Conservation (phyloP, 805 yeast species). For the Lachancea nothofagi region DNA sequence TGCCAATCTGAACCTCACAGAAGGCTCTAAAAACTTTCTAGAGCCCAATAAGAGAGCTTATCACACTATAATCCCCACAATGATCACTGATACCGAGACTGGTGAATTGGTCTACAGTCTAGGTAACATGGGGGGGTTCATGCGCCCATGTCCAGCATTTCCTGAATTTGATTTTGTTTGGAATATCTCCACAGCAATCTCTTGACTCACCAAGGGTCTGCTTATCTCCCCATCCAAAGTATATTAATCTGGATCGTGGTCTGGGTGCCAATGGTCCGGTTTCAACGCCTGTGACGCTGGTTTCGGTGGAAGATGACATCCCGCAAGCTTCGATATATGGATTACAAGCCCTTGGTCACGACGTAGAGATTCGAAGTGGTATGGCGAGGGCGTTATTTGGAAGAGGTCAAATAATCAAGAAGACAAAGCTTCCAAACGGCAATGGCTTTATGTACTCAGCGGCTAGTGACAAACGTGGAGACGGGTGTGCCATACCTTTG, state of each 20-base stretch:
- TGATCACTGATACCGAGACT: slow-evolving; percentile 47
- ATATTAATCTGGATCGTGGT: slow-evolving; percentile 43
- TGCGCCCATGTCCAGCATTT: slow-evolving; percentile 81
- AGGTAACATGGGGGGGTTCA: slow-evolving; percentile 84
- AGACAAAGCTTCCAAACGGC: slow-evolving; percentile 31
- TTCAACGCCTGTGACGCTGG: slow-evolving; percentile 51
- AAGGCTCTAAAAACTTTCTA: slow-evolving; percentile 51
- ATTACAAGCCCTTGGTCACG: slow-evolving; percentile 53
- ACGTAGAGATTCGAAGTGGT: slow-evolving; percentile 40
- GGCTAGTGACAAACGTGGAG: slow-evolving; percentile 82
- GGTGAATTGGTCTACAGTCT: slow-evolving; percentile 57
- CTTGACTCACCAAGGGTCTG: slow-evolving; percentile 72
- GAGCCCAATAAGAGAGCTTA: slow-evolving; percentile 71
- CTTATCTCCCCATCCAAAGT: slow-evolving; percentile 46
- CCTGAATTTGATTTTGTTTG: slow-evolving; percentile 57
- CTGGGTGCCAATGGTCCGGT: slow-evolving; percentile 62
- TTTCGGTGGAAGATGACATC: slow-evolving; percentile 63
- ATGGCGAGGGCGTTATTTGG: slow-evolving; percentile 46
- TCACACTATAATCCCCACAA: slow-evolving; percentile 80
- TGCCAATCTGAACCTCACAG: slow-evolving; percentile 60
- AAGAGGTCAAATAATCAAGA: slow-evolving; percentile 67
- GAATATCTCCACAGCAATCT: slow-evolving; percentile 65
- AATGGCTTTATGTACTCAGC: slow-evolving; percentile 52
- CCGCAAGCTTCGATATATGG: slow-evolving; percentile 40
- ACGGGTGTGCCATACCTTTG: slow-evolving; percentile 66